Evolutionary conservation across 495 filamentous ascomycete species (phyloP), one percentile per base, ranked within the genome.

Genomic region (Trichoderma reesei): DNA sequence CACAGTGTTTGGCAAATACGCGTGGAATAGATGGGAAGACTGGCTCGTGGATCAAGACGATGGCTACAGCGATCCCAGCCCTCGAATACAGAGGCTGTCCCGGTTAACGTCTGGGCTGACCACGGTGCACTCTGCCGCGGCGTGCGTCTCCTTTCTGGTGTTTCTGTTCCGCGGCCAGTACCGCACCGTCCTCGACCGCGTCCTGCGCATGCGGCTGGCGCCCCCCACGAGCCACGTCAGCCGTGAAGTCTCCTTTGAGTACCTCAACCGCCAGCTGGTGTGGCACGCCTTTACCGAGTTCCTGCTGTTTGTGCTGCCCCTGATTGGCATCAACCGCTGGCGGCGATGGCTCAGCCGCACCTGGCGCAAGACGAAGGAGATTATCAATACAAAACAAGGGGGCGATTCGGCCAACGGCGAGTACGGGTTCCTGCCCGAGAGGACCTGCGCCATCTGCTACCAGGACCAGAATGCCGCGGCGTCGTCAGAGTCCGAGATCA

Each of bases 201-300:
- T 94, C 59, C 80, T 98, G 44, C 84, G 90, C 62, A 88, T 98
- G 72, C 88, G 94, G 33, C 85, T 98, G 20, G 86, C 90, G 1
- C 87, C 95, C 31, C 87, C 88, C 16, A 90, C 87, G 16, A 88
- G 82, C 68, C 89, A 95, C 68, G 86, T 94, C 54, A 88, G 82
- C 70, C 86, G 93, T 9, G 90, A 98, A 74, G 92, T 98, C 16
- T 92, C 88, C 0, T 97, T 98, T 71, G 94, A 98, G 75, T 98
- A 97, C 72, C 83, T 98, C 54, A 98, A 98, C 72, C 88, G 94
- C 14, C 94, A 98, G 74, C 83, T 98, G 7, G 94, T 98, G 48
- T 98, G 94, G 94, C 94, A 98, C 72, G 94, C 94, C 18, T 97
- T 98, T 69, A 98, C 94, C 33, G 94, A 98, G 72, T 98, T 98